phyloP scores from a whole-genome alignment of 257 asterid genomes.

The Solanum gracilifrons region DNA sequence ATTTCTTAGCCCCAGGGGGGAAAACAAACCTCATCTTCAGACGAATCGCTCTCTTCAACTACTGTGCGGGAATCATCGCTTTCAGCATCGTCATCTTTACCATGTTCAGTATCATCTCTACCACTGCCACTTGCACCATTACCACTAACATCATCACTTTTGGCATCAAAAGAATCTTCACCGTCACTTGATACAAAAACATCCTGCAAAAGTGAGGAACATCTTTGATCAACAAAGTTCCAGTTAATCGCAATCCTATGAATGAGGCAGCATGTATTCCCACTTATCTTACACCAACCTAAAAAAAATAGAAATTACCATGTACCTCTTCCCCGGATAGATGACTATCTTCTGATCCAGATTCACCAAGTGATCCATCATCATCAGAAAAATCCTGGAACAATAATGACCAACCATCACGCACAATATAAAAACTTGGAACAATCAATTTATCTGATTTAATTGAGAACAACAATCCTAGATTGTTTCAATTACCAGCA shows the following conservation, averaged over 20 bases:
- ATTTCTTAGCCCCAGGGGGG: neutral
- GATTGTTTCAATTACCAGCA: neutral
- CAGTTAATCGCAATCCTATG: neutral
- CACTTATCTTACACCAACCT: neutral
- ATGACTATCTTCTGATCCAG: conserved; percentile 37
- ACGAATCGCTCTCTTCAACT: conserved; percentile 71
- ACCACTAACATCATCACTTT: neutral
- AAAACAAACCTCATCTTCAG: conserved; percentile 69
- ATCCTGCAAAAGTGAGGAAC: conserved; percentile 22
- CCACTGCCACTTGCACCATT: conserved; percentile 5
- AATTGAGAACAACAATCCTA: neutral
- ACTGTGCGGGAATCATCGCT: conserved; percentile 36
- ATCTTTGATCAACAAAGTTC: neutral
- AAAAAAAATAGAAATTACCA: conserved; percentile 9
- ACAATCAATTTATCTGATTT: neutral
- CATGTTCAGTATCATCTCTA: conserved; percentile 7
- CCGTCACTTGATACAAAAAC: conserved; percentile 24
- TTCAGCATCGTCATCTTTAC: conserved; percentile 15
- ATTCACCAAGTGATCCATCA: conserved; percentile 24
- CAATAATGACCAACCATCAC: neutral
- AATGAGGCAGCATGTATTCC: neutral
- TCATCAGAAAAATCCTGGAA: conserved; percentile 38
- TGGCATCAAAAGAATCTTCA: conserved; percentile 4
- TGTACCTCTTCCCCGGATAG: conserved; percentile 49
- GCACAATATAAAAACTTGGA: neutral